Evolutionary conservation across 2,329 filamentous ascomycete species (phyloP).

Genomic region (Botrytis cinerea): DNA sequence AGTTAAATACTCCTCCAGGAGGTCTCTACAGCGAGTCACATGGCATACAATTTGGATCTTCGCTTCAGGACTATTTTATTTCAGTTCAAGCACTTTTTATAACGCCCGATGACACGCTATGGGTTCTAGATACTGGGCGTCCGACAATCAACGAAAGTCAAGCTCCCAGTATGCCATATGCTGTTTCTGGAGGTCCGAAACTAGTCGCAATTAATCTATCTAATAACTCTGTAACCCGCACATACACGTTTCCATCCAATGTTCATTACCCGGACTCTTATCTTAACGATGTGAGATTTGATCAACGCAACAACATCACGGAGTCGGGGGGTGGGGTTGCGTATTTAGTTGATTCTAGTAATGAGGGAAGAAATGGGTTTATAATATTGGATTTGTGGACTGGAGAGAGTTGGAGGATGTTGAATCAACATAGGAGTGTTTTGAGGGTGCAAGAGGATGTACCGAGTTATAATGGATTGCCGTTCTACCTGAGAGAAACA

Average conservation of each 20-base stretch:
- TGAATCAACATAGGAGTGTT: conserved; percentile 27
- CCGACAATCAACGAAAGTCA: conserved; percentile 43
- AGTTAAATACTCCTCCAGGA: conserved; percentile 43
- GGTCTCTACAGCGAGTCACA: conserved; percentile 38
- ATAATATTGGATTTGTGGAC: conserved; percentile 48
- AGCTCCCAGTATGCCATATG: conserved; percentile 47
- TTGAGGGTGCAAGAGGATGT: background rate
- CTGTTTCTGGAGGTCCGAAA: conserved; percentile 50
- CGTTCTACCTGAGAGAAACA: conserved; percentile 38
- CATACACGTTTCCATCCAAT: conserved; percentile 46
- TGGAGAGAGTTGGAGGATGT: conserved; percentile 46
- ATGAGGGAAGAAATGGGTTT: conserved; percentile 49
- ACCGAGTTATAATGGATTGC: conserved; percentile 41
- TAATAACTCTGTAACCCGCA: conserved; percentile 41
- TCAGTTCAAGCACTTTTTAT: conserved; percentile 50
- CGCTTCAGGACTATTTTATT: conserved; percentile 46
- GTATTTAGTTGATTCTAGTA: conserved; percentile 49
- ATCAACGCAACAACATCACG: conserved; percentile 46
- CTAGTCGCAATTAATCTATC: conserved; percentile 41
- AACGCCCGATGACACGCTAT: conserved; percentile 48
- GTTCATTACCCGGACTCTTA: conserved; percentile 51
- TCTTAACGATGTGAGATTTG: conserved; percentile 51
- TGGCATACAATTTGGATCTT: conserved; percentile 48
- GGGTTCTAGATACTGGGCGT: conserved; percentile 44
- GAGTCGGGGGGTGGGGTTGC: conserved; percentile 47